Percentiles rank a stretch among this genome's conserved stretches.
Evolutionary conservation across 1,139 yeast species (phyloP).

Genomic region (Lodderomyces elongisporus): DNA sequence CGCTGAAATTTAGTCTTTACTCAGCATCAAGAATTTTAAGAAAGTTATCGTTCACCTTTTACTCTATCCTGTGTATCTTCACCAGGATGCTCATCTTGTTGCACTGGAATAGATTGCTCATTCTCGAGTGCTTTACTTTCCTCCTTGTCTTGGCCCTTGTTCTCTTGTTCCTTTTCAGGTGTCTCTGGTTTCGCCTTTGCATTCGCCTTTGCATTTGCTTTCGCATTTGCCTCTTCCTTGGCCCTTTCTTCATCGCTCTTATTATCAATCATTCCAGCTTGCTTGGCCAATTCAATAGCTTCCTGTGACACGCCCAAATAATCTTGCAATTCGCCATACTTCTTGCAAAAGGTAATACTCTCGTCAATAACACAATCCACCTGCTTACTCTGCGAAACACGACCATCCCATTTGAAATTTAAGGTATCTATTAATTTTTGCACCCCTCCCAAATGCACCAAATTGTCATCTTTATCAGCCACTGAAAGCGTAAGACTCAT

Average conservation of each 20-base stretch:
- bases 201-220: slow-evolving; percentile 1
- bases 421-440: slow-evolving; percentile 4
- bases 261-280: neutral
- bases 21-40: too few species aligned
- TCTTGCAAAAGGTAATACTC: slow-evolving; percentile 17
- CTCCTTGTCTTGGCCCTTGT: neutral
- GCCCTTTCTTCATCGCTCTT: slow-evolving; percentile 1
- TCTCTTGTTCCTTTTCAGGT: neutral
- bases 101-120: neutral
- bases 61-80: slow-evolving; percentile 4
- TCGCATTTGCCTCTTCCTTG: neutral
- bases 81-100: slow-evolving; percentile 6
- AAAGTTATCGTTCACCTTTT: too few species aligned
- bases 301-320: slow-evolving; percentile 6
- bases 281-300: slow-evolving; percentile 2
- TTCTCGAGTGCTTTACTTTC: too few species aligned
- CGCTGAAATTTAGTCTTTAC: too few species aligned
- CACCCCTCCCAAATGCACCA: slow-evolving; percentile 20
- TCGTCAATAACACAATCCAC: slow-evolving; percentile 16
- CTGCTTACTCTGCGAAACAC: slow-evolving; percentile 3
- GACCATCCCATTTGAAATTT: slow-evolving; percentile 5
- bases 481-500: slow-evolving; percentile 30
- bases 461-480: slow-evolving; percentile 31
- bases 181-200: neutral
- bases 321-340: slow-evolving; percentile 15